Base-by-base conservation (phyloP, 2,329 filamentous ascomycete genomes). In the Talaromyces pinophilus region DNA sequence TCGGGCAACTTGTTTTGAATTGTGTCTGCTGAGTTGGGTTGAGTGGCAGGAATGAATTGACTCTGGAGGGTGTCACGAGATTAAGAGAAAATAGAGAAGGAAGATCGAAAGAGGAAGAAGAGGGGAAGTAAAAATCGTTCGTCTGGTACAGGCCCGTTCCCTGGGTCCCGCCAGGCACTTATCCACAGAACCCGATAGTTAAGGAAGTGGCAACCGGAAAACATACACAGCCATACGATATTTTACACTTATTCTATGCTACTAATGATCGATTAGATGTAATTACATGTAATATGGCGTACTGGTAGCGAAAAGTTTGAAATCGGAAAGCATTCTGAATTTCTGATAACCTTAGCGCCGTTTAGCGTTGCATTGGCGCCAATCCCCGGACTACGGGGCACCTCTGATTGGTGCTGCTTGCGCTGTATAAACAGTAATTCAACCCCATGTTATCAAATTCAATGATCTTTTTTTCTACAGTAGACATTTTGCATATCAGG, bases 341-440 rank as follows among this genome's bases (percentile, higher is more conserved):
- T 19, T 19, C 19, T 63, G 54, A 67, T 67, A 67, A 48, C 33
- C 1, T 40, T 67, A 67, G 65, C 38, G 42, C 60, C 65, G 61
- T 10, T 63, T 66, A 40, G 60, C 60, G 10, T 22, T 13, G 50
- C 15, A 13, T 50, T 62, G 28, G 48, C 65, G 48, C 48, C 38
- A 15, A n/a, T 40, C 22, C 63, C 57, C 25, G 17, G 22, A 17
- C 5, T 17, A 2, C 2, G 22, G 6, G 6, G 7, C 35, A 3
- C 15, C 55, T 40, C 54, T 35, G 55, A 60, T 50, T 61, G 33
- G 55, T 50, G 33, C 46, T 19, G 19, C 19, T n/a, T 52, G 38
- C 11, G 30, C 11, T 46, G 44, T 59, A 54, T 54, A 63, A 65
- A 68, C 64, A 55, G 50, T 69, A 69, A 68, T 59, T 61, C 67